phyloP scores from a whole-genome alignment of 192 early-diverging fungal species.

The Coemansia sp. region DNA sequence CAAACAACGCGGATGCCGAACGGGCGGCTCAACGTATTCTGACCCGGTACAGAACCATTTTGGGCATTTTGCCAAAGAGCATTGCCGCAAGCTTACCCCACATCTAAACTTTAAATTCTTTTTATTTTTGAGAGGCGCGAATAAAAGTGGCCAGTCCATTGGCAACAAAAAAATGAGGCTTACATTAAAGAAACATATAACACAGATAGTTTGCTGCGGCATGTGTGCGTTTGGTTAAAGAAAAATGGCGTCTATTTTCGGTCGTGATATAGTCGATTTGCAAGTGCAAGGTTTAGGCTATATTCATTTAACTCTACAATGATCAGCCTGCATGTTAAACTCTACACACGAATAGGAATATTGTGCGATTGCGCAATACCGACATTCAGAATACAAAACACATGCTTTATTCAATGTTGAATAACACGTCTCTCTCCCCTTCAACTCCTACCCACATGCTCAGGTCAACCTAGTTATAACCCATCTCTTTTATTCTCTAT shows the following conservation, averaged over 20 bases:
- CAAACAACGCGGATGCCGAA: conserved; percentile 12
- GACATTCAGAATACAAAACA: too few relatives aligned
- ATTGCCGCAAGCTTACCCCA: conserved; percentile 13
- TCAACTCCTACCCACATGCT: too few relatives aligned
- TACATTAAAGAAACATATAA: not conserved
- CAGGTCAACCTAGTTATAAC: too few relatives aligned
- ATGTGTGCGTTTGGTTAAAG: not conserved
- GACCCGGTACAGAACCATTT: conserved; percentile 15
- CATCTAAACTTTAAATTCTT: conserved; percentile 4
- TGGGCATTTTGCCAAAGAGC: conserved; percentile 15
- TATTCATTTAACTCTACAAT: not conserved
- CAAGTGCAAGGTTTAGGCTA: not conserved
- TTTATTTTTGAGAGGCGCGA: not conserved
- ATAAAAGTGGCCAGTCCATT: not conserved
- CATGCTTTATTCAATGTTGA: too few relatives aligned
- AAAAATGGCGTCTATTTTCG: not conserved
- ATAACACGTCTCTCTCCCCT: too few relatives aligned
- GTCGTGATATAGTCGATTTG: not conserved
- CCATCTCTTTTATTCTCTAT: too few relatives aligned
- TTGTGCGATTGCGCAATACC: not conserved
- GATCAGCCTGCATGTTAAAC: not conserved
- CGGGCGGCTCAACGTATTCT: conserved; percentile 18
- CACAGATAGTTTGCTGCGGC: not conserved
- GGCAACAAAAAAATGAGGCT: not conserved
- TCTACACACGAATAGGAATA: not conserved